Evolutionary conservation across 1,284 basidiomycete genomes (phyloP), one percentile per base, ranked within the genome.

Genomic region (Rhodotorula glutinis): DNA sequence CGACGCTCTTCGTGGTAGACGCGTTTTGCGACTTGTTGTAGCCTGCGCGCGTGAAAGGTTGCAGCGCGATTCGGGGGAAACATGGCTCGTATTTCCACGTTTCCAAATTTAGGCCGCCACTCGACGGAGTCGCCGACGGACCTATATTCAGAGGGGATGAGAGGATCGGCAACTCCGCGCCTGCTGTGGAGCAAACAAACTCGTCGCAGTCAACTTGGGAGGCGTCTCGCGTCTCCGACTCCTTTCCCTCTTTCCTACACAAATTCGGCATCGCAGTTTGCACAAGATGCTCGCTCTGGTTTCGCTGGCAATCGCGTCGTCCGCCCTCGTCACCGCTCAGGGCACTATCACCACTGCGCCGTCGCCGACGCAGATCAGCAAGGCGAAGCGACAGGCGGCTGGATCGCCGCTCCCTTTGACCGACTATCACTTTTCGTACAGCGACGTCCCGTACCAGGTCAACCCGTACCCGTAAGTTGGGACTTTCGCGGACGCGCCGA

Each of bases 381-480:
- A 47, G 29, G 66, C 66, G 2, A 30, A 27, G 51, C 46, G 38
- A n/a, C 57, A 53, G 47, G 59, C 59, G 10, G 33, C 49, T 0
- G n/a, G n/a, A n/a, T 41, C 54, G 21, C 62, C 67, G 2, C 60
- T 47, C 9, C 66, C 70, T 0, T 51, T 72, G 3, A 72, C 70
- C 11, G 53, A 59, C 25, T 67, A 67, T 51, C 62, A 58, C 33
- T 72, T 67, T 56, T 44, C 40, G 8, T 59, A 41, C 38, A 38
- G 49, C 8, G 38, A 51, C 25, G 47, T 52, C 17, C 58, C 58
- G 9, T 59, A 59, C 58, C 58, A 59, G 40, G 58, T 59, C 14
- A 21, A 21, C 38, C 49, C 58, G 49, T 29, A 27, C 41, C 17
- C 46, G 49, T 60, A 19, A 29, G 38, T 41, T 30, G 29, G 21